Base-by-base conservation (phyloP, 352 stramenopile genomes). In the Phytophthora pini region DNA sequence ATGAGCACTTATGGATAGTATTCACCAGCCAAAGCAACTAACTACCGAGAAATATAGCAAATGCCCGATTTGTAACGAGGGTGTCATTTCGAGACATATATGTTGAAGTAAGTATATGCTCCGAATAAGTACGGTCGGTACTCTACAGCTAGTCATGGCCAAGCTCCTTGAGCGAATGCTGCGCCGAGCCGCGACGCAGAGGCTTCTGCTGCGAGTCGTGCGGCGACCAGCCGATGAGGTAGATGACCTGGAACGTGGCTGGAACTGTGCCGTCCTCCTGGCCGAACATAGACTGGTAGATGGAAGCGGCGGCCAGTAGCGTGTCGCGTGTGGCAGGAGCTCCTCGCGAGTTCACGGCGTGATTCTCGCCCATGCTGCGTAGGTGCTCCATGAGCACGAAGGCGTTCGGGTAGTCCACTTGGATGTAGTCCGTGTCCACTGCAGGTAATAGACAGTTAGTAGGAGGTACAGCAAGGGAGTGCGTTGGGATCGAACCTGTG, bases 201-300 rank as follows among this genome's bases (percentile, higher is more conserved):
- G 97, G 96, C 68, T 97, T 83, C 61, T 93, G 97, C 76, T 99
- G 97, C 31, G 90, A 98, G 22, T 90, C 82, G 77, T 99, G 90
- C 10, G 96, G 96, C 40, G 94, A 97, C 97, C 97, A 99, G 43
- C 97, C 97, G 76, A 99, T 99, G 61, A 98, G 97, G 82, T 98
- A 99, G 38, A 99, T 97, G 29, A 96, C 79, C 76, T 99, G 94
- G 59, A 98, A 98, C 0, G 96, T 98, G 10, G 95, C 97, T n/a
- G 94, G 87, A 12, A 99, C 85, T 2, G 84, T 86, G 7, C 89
- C 92, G 57, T 97, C 88, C 29, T 84, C 62, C 45, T 96, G 84
- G 17, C 82, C 92, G 64, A 96, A 97, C 80, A 98, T 94, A 44
- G 92, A 80, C 74, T 99, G 89, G 71, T 99, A 99, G 54, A 99